Conservation (phyloP, 305 asterid species). For the Fraxinus velutina region DNA sequence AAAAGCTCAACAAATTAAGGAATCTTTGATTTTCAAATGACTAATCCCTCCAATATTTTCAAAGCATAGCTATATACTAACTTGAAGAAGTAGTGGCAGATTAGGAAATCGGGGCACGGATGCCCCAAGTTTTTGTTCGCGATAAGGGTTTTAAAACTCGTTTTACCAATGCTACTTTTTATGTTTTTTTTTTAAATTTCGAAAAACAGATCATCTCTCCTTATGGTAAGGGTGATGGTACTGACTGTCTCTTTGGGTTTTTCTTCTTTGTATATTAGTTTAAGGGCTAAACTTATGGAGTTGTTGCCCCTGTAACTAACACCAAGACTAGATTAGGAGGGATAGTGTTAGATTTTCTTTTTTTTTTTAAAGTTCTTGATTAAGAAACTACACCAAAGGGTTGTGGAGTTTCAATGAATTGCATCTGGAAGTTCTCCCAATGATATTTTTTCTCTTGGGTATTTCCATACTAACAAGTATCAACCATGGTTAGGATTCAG, state of each 20-base stretch:
- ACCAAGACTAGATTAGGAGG: constrained; percentile 8
- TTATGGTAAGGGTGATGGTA: constrained; percentile 44
- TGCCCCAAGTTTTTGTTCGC: constrained; percentile 44
- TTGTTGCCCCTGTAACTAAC: constrained; percentile 40
- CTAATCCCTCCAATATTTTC: constrained; percentile 29
- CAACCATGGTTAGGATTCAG: constrained; percentile 95
- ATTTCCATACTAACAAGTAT: constrained; percentile 46
- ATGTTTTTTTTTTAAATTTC: constrained; percentile 7
- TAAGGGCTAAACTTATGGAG: constrained; percentile 47
- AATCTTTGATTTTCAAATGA: constrained; percentile 28
- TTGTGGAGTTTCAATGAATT: constrained; percentile 51
- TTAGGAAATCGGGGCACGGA: constrained; percentile 45
- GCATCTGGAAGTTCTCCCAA: constrained; percentile 56
- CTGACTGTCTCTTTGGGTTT: background rate
- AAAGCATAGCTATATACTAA: constrained; percentile 3
- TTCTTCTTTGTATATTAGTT: constrained; percentile 22
- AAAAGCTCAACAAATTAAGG: constrained; percentile 6
- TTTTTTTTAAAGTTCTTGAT: constrained; percentile 8
- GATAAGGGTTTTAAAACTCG: constrained; percentile 52
- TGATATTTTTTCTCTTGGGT: constrained; percentile 71
- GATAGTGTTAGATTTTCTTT: background rate
- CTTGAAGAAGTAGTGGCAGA: constrained; percentile 22
- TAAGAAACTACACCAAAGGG: constrained; percentile 55
- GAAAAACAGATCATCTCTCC: constrained; percentile 36
- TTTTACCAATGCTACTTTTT: constrained; percentile 32